Base-by-base conservation (phyloP, 2,329 filamentous ascomycete species). In the Penicillium sp. region DNA sequence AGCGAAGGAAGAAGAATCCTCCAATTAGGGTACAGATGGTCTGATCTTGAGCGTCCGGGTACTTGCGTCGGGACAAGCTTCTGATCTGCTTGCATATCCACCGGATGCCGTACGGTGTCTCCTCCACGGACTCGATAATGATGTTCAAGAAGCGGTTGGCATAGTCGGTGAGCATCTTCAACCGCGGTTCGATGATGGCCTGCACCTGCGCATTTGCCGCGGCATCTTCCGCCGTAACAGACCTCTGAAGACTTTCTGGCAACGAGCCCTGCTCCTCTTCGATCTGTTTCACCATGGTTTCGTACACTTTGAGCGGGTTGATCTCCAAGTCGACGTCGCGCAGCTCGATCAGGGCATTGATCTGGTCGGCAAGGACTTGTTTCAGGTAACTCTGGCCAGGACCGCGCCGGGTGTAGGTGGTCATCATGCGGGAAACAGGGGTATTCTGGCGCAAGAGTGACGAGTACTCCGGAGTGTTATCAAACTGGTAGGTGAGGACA, bases 81-180 rank as follows among this genome's bases (percentile, higher is more conserved):
- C 93, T 84, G 70, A 98, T 98, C 75, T 98, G 93, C 72, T 98
- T 98, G 83, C 93, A 98, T 60, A 98, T 98, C 93, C 93, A 98
- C 56, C 93, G 81, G 58, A 98, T 98, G 40, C 93, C 93, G 64
- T 98, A 98, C 0, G 93, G 93, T 0, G 91, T 89, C 71, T 97
- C 91, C 49, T 96, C 89, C 4, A 98, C 78, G 0, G 90, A 90
- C 15, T 91, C 85, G 56, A 98, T 96, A 61, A 98, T 97, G 26
- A 91, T 97, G 24, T 82, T 82, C 55, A 98, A 73, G 71, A 98
- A 98, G n/a, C 87, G 87, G 66, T 93, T 96, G 56, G 93, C 93
- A 62, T 97, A 91, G 59, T 96, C 88, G 60, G 88, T 95, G 53
- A 98, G 76, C 87, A 93, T 95, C 26, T 86, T 89, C 54, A 98